Evolutionary conservation across 495 filamentous ascomycete species (phyloP).

Genomic region (Aspergillus heteromorphus): DNA sequence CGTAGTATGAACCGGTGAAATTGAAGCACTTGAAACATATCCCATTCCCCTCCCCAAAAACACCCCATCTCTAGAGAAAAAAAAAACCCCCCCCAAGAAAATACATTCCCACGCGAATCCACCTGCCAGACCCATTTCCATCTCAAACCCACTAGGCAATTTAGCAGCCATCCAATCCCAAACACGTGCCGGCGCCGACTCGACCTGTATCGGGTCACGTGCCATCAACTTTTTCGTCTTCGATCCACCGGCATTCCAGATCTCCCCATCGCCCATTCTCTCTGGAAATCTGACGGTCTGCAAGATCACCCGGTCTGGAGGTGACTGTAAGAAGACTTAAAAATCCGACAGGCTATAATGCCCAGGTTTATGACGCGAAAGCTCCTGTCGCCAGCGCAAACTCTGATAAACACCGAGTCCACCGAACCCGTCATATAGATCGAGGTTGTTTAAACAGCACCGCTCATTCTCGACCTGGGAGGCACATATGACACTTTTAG

Average conservation of each 20-base stretch:
- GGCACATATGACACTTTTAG: neutral
- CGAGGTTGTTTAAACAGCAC: neutral
- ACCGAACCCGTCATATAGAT: neutral
- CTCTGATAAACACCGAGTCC: neutral
- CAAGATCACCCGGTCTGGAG: neutral
- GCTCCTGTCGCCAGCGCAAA: neutral
- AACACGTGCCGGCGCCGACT: neutral
- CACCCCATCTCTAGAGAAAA: neutral
- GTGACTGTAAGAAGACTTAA: neutral
- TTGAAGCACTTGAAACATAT: no score
- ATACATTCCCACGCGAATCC: no score
- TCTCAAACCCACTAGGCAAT: neutral
- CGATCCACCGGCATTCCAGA: neutral
- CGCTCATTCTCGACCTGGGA: neutral
- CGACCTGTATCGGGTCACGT: constrained; percentile 2
- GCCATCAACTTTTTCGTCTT: constrained; percentile 5
- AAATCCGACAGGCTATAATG: neutral
- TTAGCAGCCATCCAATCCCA: neutral
- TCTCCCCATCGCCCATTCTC: neutral
- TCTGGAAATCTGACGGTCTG: neutral
- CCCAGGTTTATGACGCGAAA: neutral
- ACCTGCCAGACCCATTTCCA: neutral
- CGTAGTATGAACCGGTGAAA: no score
- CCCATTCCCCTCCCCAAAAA: no score
- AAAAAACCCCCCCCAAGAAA: no score